Evolutionary conservation across 2,329 filamentous ascomycete species (phyloP).

Genomic region (Pyrenophora tritici-repentis): DNA sequence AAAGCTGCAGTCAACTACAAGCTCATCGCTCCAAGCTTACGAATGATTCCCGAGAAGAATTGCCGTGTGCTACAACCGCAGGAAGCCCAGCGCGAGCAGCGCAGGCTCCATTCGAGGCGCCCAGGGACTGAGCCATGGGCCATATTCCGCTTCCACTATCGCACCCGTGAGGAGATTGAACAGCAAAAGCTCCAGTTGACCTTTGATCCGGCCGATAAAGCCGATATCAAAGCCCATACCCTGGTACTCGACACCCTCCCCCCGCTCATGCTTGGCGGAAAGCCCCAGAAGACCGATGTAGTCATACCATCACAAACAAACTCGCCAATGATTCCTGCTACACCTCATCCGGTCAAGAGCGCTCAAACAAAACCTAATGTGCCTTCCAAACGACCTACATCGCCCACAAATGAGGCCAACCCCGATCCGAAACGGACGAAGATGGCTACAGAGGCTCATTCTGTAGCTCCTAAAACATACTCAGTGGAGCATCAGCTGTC

Average conservation of each 20-base stretch:
- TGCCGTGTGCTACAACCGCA: constrained; percentile 11
- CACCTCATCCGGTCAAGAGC: background rate
- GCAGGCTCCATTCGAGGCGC: constrained; percentile 23
- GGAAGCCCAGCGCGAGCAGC: constrained; percentile 9
- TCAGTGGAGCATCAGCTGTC: constrained; percentile 18
- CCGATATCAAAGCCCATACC: constrained; percentile 6
- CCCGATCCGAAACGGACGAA: constrained; percentile 20
- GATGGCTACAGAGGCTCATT: background rate
- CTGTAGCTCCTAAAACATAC: background rate
- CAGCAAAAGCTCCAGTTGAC: constrained; percentile 11
- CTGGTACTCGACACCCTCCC: constrained; percentile 27
- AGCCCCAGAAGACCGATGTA: constrained; percentile 14
- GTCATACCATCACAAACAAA: constrained; percentile 17
- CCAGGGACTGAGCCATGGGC: constrained; percentile 47
- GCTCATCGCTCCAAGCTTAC: constrained; percentile 24
- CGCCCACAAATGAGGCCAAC: background rate
- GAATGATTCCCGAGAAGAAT: constrained; percentile 30
- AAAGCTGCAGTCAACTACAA: constrained; percentile 18
- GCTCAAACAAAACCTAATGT: constrained; percentile 9
- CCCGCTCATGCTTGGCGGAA: constrained; percentile 9
- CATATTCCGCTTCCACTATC: constrained; percentile 51
- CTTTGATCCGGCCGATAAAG: constrained; percentile 13
- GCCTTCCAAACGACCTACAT: constrained; percentile 13
- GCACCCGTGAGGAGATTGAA: constrained; percentile 31
- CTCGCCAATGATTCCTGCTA: constrained; percentile 11